Evolutionary conservation across 768 basidiomycete genomes (phyloP).

Genomic region (Cystobasidium tubakii): DNA sequence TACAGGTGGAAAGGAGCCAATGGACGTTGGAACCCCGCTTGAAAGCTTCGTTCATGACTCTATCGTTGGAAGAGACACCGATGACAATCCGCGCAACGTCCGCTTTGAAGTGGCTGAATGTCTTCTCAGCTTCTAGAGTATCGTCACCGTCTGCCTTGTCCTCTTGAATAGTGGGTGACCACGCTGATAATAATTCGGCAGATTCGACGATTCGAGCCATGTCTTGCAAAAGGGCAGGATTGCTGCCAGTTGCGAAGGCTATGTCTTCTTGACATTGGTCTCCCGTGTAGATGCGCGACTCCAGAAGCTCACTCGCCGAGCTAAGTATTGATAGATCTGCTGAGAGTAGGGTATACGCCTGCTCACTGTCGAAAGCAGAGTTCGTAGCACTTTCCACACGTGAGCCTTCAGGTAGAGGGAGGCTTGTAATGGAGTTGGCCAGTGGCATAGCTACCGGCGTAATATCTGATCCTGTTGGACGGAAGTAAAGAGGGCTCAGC

Average conservation of each 20-base stretch:
- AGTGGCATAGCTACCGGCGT: neutral
- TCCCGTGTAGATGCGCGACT: neutral
- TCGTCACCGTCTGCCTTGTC: constrained; percentile 24
- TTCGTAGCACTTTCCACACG: neutral
- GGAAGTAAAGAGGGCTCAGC: too few species aligned
- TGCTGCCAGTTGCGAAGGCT: constrained; percentile 28
- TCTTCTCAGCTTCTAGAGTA: constrained; percentile 42
- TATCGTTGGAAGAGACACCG: constrained; percentile 74
- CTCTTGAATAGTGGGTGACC: constrained; percentile 1
- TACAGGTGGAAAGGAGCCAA: constrained; percentile 65
- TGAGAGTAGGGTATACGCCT: neutral
- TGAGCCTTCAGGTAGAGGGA: neutral
- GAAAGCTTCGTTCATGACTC: constrained; percentile 72
- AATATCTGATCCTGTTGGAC: neutral
- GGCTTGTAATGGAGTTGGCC: neutral
- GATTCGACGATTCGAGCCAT: constrained; percentile 41
- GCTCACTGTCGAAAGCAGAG: neutral
- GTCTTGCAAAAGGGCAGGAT: constrained; percentile 11
- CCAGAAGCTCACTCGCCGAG: neutral
- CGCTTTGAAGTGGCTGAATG: constrained; percentile 74
- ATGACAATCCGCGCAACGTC: constrained; percentile 79
- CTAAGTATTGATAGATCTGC: constrained; percentile 13
- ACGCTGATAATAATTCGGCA: constrained; percentile 28
- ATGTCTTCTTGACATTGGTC: constrained; percentile 5
- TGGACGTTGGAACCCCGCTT: constrained; percentile 57